Conservation (phyloP, 2,329 filamentous ascomycete species). For the Nigrospora oryzae region DNA sequence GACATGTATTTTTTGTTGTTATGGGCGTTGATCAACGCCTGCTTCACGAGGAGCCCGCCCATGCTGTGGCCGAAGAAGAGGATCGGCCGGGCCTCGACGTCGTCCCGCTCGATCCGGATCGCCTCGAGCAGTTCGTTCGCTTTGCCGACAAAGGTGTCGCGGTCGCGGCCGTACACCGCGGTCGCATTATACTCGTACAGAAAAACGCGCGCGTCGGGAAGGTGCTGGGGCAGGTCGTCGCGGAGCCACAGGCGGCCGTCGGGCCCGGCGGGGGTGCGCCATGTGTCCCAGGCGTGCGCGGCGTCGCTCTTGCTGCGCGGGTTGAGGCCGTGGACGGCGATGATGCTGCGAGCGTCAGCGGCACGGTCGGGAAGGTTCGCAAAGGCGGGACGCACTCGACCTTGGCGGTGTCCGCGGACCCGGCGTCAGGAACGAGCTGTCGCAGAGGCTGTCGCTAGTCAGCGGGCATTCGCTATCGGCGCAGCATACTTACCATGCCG, state of each 20-base stretch:
- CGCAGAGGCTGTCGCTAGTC: too few species aligned
- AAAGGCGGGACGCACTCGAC: too few species aligned
- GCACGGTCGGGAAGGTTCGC: too few species aligned
- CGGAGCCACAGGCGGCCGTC: slow-evolving; percentile 15
- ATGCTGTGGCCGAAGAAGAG: slow-evolving; percentile 13
- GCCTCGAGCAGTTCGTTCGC: slow-evolving; percentile 14
- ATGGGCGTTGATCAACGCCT: slow-evolving; percentile 17
- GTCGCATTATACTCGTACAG: slow-evolving; percentile 15
- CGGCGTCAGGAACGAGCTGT: too few species aligned
- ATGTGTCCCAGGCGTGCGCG: slow-evolving; percentile 17
- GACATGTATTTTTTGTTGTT: slow-evolving; percentile 10
- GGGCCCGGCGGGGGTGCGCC: slow-evolving; percentile 10
- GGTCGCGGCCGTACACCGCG: slow-evolving; percentile 9
- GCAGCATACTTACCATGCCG: too few species aligned
- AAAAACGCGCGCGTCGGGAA: slow-evolving; percentile 16
- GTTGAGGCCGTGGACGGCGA: slow-evolving; percentile 16
- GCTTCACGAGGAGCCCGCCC: slow-evolving; percentile 16
- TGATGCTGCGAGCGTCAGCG: slow-evolving; percentile 7
- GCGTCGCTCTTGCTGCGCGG: slow-evolving; percentile 10
- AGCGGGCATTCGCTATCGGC: too few species aligned
- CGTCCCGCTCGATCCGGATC: slow-evolving; percentile 8
- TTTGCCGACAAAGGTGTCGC: slow-evolving; percentile 11
- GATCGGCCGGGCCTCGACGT: slow-evolving; percentile 7
- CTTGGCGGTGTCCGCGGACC: too few species aligned
- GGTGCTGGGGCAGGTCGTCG: slow-evolving; percentile 12